A percentile compares a stretch with the other conserved stretches of the same genome.
Conservation (phyloP, 768 basidiomycete species). For the Lentinula boryana region DNA sequence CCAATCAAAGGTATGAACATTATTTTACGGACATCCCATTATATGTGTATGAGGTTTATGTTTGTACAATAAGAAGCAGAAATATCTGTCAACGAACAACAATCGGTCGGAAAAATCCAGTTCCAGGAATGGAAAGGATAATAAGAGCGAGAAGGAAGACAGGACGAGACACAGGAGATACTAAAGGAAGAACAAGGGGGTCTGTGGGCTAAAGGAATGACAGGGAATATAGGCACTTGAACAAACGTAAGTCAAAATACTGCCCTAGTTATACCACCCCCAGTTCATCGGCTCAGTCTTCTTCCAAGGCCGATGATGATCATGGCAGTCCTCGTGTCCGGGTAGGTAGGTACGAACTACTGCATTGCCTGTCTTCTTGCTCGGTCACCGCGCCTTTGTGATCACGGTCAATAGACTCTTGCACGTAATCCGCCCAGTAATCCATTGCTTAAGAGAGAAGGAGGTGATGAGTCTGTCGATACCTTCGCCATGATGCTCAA, state of each 20-base stretch:
- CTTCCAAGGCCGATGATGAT: slow-evolving; percentile 33
- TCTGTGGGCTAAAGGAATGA: no score
- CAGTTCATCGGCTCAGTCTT: slow-evolving; percentile 34
- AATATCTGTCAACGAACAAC: no score
- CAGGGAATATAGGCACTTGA: slow-evolving; percentile 4
- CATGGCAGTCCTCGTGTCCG: slow-evolving; percentile 1
- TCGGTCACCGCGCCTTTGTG: slow-evolving; percentile 7
- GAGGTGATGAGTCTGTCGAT: slow-evolving; percentile 50
- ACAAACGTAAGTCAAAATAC: slow-evolving; percentile 39
- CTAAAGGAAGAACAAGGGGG: no score
- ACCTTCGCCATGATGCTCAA: slow-evolving; percentile 23
- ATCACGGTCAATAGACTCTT: slow-evolving; percentile 33
- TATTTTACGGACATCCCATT: no score
- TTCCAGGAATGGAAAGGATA: no score
- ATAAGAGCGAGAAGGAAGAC: no score
- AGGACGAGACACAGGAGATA: no score
- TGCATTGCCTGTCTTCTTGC: background rate
- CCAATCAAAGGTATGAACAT: no score
- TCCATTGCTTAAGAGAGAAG: slow-evolving; percentile 53
- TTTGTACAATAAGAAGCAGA: no score
- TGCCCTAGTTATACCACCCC: slow-evolving; percentile 62
- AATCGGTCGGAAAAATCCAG: no score
- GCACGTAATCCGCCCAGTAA: slow-evolving; percentile 47
- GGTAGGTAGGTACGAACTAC: background rate
- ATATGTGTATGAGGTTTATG: no score